Percentiles rank a stretch among this genome's conserved stretches.
Conservation (phyloP, 2,329 filamentous ascomycete species). For the Elsinoe fawcettii region DNA sequence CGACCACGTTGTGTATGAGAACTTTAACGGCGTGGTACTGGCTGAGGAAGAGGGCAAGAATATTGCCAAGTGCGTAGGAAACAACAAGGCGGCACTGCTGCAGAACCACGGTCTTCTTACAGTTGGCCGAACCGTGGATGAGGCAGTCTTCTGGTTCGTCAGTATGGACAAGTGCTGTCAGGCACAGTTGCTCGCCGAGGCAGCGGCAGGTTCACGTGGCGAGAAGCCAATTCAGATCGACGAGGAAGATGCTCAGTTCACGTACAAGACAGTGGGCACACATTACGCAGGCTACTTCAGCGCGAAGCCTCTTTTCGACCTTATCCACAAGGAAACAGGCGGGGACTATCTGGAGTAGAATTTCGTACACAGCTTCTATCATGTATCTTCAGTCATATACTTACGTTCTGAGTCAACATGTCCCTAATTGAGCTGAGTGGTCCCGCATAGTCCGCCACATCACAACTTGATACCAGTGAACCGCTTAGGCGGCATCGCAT, state of each 20-base stretch:
- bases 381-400: not conserved
- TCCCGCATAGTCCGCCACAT: not conserved
- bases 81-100: constrained; percentile 36
- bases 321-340: constrained; percentile 54
- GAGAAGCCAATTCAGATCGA: constrained; percentile 58
- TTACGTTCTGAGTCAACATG: not conserved
- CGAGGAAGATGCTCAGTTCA: constrained; percentile 60
- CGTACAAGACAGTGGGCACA: constrained; percentile 57
- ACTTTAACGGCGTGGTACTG: constrained; percentile 42
- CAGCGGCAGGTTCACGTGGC: constrained; percentile 54
- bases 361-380: not conserved
- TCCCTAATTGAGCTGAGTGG: not conserved
- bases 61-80: constrained; percentile 35
- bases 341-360: constrained; percentile 45
- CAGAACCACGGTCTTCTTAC: constrained; percentile 42
- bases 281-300: constrained; percentile 60
- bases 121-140: constrained; percentile 35
- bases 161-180: constrained; percentile 37
- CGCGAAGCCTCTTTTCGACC: constrained; percentile 63
- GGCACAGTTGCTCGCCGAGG: constrained; percentile 45
- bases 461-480: constrained; percentile 24
- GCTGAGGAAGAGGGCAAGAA: constrained; percentile 38
- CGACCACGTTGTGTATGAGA: constrained; percentile 35
- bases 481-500: constrained; percentile 22
- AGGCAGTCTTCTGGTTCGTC: constrained; percentile 37